phyloP scores from a whole-genome alignment of 345 rosid species.

The Barbarea vulgaris region DNA sequence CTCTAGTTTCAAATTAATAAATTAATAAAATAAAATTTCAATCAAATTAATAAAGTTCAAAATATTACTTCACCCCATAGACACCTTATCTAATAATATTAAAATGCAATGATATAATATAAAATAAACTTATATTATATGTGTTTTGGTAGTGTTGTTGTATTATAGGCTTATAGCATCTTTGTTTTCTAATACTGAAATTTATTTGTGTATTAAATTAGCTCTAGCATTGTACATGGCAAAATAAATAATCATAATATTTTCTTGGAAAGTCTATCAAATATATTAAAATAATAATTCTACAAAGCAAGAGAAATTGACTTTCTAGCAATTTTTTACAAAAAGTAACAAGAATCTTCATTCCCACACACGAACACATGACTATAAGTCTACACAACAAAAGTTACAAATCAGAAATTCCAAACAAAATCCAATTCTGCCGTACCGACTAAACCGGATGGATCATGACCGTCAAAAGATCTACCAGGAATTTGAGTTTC shows the following conservation, averaged over 20 bases:
- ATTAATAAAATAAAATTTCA: not conserved
- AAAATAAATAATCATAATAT: not conserved
- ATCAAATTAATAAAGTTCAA: not conserved
- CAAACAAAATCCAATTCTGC: slow-evolving; percentile 53
- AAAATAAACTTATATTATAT: not conserved
- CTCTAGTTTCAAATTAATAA: slow-evolving; percentile 25
- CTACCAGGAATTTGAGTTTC: slow-evolving; percentile 34
- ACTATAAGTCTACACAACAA: slow-evolving; percentile 29
- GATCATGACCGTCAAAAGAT: not conserved
- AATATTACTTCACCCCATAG: not conserved
- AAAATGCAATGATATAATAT: not conserved
- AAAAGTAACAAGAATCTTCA: slow-evolving; percentile 30
- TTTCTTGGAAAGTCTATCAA: not conserved
- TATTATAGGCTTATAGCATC: not conserved
- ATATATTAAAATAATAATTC: slow-evolving; percentile 14
- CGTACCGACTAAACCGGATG: slow-evolving; percentile 41
- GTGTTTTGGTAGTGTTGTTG: not conserved
- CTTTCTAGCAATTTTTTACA: slow-evolving; percentile 24
- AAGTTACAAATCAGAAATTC: slow-evolving; percentile 45
- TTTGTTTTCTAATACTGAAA: not conserved
- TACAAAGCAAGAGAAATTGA: slow-evolving; percentile 20
- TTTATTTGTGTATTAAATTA: not conserved
- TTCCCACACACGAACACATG: slow-evolving; percentile 19
- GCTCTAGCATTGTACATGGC: not conserved
- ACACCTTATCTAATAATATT: not conserved